Conservation (phyloP, 1,284 basidiomycete genomes). For the Irpex sp. region DNA sequence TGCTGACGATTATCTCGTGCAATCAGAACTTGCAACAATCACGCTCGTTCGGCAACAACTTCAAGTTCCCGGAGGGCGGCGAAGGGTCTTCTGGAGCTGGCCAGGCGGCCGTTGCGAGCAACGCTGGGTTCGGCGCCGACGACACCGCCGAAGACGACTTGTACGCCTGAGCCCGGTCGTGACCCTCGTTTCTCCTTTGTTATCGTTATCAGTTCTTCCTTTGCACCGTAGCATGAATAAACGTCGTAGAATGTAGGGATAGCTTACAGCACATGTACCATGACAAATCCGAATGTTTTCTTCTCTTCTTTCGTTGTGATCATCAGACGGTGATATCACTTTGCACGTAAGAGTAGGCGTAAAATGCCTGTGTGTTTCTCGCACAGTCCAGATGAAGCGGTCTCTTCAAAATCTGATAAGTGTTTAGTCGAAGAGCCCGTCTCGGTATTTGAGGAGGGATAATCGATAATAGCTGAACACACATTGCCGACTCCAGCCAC, state of each 20-base stretch:
- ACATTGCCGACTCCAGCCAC: too few species aligned
- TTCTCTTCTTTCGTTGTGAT: neutral
- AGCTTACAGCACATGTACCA: constrained; percentile 4
- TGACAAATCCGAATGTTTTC: constrained; percentile 1
- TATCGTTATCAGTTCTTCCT: neutral
- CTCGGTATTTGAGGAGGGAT: too few species aligned
- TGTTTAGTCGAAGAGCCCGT: too few species aligned
- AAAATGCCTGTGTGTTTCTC: too few species aligned
- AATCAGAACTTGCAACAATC: constrained; percentile 80
- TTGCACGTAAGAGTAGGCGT: neutral
- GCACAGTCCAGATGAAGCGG: too few species aligned
- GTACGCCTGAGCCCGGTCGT: constrained; percentile 54
- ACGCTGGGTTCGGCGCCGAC: constrained; percentile 69
- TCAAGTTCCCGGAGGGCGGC: constrained; percentile 92
- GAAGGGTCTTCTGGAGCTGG: constrained; percentile 40
- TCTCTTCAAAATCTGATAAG: too few species aligned
- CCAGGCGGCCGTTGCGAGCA: constrained; percentile 44
- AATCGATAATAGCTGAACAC: too few species aligned
- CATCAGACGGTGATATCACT: neutral
- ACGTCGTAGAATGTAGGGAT: constrained; percentile 6
- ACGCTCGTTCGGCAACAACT: constrained; percentile 81
- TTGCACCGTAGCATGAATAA: constrained; percentile 2
- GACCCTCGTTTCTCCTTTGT: neutral
- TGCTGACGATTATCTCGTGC: neutral
- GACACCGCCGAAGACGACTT: constrained; percentile 84